phyloP scores from a whole-genome alignment of 371 early-diverging fungal species.

The Haplosporangium sp. region DNA sequence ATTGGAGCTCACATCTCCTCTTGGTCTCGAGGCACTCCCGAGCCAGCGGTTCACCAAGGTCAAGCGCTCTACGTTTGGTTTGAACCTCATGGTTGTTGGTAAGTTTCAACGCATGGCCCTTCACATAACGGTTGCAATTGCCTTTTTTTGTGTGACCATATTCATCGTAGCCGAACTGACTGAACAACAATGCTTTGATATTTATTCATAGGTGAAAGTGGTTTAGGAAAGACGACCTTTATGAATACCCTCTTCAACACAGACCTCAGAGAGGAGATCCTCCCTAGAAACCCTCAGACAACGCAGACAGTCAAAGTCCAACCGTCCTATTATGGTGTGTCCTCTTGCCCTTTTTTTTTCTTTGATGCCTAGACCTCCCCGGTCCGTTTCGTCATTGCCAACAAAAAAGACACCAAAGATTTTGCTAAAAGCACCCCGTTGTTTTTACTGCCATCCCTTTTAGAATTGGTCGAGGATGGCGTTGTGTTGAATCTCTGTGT shows the following conservation, averaged over 20 bases:
- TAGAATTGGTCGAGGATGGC: conserved; percentile 96
- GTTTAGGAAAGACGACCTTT: conserved; percentile 94
- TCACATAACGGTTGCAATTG: neutral
- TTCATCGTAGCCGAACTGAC: neutral
- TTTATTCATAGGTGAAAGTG: conserved; percentile 73
- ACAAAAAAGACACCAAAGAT: no score
- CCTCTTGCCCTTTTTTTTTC: conserved; percentile 2
- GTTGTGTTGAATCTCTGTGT: conserved; percentile 88
- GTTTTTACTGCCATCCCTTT: no score
- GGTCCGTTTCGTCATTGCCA: no score
- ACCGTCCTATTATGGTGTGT: conserved; percentile 72
- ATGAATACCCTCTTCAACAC: conserved; percentile 90
- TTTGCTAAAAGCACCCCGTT: no score
- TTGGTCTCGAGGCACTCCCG: conserved; percentile 79
- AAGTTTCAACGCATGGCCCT: conserved; percentile 20
- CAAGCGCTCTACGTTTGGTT: conserved; percentile 71
- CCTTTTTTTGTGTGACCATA: neutral
- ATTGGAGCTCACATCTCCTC: conserved; percentile 58
- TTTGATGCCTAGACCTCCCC: neutral
- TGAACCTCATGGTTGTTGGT: conserved; percentile 89
- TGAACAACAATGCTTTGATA: conserved; percentile 1
- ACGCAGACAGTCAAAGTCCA: conserved; percentile 76
- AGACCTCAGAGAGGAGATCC: conserved; percentile 73
- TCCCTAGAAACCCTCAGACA: conserved; percentile 63
- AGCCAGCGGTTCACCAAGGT: conserved; percentile 73